These are phyloP conservation scores for Atkinsonella hypoxylon DNA, from an alignment of 2,329 filamentous ascomycete species.

Conservation along the genomic window DNA sequence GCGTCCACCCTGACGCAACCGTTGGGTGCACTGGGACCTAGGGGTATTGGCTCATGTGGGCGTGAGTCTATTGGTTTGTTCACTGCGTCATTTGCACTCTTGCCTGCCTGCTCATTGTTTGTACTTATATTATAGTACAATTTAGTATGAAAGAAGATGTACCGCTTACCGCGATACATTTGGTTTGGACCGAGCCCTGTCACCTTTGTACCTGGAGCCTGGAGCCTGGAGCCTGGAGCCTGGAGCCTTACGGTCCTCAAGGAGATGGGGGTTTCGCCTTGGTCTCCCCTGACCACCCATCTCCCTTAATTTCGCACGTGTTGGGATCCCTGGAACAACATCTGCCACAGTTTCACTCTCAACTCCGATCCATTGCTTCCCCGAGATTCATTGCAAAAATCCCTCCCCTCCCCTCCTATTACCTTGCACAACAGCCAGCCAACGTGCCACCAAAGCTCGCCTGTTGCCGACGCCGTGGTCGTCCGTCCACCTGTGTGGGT, in stretches of 20 bases:
- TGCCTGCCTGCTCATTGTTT: not conserved
- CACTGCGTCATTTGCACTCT: not conserved
- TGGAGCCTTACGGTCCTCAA: no score
- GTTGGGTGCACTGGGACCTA: not conserved
- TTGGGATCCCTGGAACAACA: not conserved
- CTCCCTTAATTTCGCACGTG: not conserved
- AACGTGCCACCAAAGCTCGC: not conserved
- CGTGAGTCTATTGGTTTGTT: not conserved
- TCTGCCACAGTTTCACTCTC: not conserved
- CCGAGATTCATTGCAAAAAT: not conserved
- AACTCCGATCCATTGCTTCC: not conserved
- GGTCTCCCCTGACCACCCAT: not conserved
- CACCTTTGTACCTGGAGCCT: no score
- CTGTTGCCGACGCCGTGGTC: not conserved
- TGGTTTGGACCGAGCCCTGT: no score
- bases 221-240: no score
- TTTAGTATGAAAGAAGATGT: no score
- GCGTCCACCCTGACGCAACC: constrained; percentile 2
- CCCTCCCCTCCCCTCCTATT: not conserved
- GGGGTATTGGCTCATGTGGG: not conserved
- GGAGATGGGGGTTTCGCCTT: not conserved
- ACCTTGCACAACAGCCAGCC: not conserved
- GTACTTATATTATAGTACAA: no score
- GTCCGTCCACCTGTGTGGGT: no score
- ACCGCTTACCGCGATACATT: no score